Evolutionary conservation across 768 basidiomycete species (phyloP).

Genomic region (Panaeolus cyanescens): DNA sequence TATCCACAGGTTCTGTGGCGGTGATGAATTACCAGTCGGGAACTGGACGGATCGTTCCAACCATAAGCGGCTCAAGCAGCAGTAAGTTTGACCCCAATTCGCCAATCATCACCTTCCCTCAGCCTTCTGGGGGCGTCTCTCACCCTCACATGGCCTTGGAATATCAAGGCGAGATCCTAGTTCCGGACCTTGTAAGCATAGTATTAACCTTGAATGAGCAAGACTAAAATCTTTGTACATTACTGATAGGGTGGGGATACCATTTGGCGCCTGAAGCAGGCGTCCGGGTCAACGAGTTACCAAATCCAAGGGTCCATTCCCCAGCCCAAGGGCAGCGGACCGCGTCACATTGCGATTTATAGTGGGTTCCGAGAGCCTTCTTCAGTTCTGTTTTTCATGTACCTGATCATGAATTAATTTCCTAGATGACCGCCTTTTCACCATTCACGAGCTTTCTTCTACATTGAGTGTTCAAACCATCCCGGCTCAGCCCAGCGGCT

Average conservation of each 20-base stretch:
- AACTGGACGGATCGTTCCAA: conserved; percentile 54
- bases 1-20: conserved; percentile 59
- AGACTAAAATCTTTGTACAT: neutral
- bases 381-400: neutral
- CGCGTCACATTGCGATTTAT: conserved; percentile 42
- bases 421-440: conserved; percentile 50
- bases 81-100: conserved; percentile 33
- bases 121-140: conserved; percentile 39
- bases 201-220: neutral
- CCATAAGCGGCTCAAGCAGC: conserved; percentile 30
- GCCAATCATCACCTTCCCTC: conserved; percentile 56
- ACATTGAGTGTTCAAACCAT: conserved; percentile 61
- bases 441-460: conserved; percentile 56
- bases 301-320: conserved; percentile 61
- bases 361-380: conserved; percentile 20
- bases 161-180: conserved; percentile 55
- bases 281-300: conserved; percentile 43
- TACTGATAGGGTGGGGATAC: conserved; percentile 56
- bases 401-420: neutral
- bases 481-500: conserved; percentile 51
- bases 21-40: conserved; percentile 61
- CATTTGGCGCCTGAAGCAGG: conserved; percentile 62
- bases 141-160: conserved; percentile 71
- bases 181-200: conserved; percentile 50
- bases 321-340: conserved; percentile 64